These are phyloP conservation scores for Acer negundo DNA, from an alignment of 345 rosid genomes.

Conservation along the genomic window DNA sequence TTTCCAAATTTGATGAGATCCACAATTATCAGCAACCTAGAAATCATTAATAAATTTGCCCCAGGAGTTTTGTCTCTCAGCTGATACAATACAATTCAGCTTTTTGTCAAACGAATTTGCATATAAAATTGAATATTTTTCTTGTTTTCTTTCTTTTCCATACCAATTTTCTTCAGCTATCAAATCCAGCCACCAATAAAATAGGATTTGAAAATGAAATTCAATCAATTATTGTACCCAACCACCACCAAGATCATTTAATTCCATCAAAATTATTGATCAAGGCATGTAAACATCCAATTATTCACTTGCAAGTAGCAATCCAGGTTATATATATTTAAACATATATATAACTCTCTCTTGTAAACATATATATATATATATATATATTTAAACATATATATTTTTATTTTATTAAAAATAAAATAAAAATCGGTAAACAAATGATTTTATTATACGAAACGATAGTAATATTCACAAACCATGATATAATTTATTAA, in stretches of 20 bases:
- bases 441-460: too few relatives aligned
- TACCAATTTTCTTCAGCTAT: background rate
- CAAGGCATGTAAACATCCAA: background rate
- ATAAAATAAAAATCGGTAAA: too few relatives aligned
- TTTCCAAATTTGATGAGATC: too few relatives aligned
- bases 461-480: too few relatives aligned
- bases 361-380: too few relatives aligned
- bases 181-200: background rate
- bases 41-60: background rate
- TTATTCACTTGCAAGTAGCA: background rate
- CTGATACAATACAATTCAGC: background rate
- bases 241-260: background rate
- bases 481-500: too few relatives aligned
- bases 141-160: background rate
- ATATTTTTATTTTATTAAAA: too few relatives aligned
- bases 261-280: background rate
- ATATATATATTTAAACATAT: too few relatives aligned
- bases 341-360: conserved; percentile 28
- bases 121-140: background rate
- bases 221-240: background rate
- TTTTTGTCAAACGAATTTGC: background rate
- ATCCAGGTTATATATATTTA: background rate
- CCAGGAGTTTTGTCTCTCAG: background rate
- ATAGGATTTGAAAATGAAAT: background rate
- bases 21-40: too few relatives aligned